These are phyloP conservation scores for Alternaria arborescens DNA, from an alignment of 2,329 filamentous ascomycete genomes.

Conservation along the genomic window DNA sequence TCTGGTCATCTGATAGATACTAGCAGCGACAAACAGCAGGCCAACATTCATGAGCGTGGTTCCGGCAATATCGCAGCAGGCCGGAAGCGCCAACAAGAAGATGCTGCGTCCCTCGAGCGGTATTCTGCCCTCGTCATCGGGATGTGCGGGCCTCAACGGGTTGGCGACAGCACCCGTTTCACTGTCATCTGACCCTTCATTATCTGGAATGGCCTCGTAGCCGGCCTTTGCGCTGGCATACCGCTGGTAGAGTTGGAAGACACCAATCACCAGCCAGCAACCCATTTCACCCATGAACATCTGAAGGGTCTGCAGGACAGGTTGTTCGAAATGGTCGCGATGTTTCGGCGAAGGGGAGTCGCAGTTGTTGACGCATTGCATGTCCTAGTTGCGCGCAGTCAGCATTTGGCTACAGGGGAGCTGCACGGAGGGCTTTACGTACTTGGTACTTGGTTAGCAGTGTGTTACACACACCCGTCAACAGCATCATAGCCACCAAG, in stretches of 20 bases:
- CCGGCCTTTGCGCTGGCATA: slow-evolving; percentile 61
- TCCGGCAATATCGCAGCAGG: slow-evolving; percentile 91
- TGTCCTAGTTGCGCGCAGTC: slow-evolving; percentile 68
- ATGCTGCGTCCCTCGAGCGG: slow-evolving; percentile 75
- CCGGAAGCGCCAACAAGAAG: slow-evolving; percentile 80
- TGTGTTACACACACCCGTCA: slow-evolving; percentile 96
- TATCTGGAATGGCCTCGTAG: slow-evolving; percentile 70
- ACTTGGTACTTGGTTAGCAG: slow-evolving; percentile 97
- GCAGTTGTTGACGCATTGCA: slow-evolving; percentile 95
- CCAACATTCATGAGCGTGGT: slow-evolving; percentile 98
- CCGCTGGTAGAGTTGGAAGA: slow-evolving; percentile 71
- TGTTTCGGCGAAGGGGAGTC: slow-evolving; percentile 71
- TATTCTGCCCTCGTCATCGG: slow-evolving; percentile 64
- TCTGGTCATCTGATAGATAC: slow-evolving; percentile 98
- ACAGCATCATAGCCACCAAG: slow-evolving; percentile 93
- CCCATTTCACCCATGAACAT: slow-evolving; percentile 99
- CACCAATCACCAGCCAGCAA: slow-evolving; percentile 88
- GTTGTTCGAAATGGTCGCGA: slow-evolving; percentile 84
- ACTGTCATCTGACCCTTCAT: slow-evolving; percentile 55
- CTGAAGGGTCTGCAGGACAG: slow-evolving; percentile 92
- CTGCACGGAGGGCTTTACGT: slow-evolving; percentile 29
- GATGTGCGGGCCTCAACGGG: slow-evolving; percentile 54
- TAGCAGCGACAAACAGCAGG: slow-evolving; percentile 89
- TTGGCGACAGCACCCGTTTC: slow-evolving; percentile 61
- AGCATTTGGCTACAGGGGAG: slow-evolving; percentile 18